Base-by-base conservation (phyloP, 805 yeast species). In the Priceomyces medius region DNA sequence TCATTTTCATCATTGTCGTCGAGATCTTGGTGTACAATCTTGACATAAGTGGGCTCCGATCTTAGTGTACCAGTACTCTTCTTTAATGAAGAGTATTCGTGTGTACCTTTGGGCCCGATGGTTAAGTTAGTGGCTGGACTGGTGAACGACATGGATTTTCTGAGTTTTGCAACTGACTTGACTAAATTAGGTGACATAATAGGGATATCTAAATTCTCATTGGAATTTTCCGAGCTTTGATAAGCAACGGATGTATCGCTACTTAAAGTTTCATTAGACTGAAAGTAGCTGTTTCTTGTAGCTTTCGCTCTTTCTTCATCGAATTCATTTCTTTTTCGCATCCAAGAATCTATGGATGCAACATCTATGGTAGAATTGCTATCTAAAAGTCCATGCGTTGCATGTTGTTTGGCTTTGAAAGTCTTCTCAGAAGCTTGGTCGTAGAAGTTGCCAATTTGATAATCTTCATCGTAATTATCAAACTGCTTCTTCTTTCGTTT, bases 331-430 rank as follows among this genome's bases (percentile, higher is more conserved):
- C 81, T 56, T 51, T 77, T 77, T 20, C 68, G 62, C 32, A 70
- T 68, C 81, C 81, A 77, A 17, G 79, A 74, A 44, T 71, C 72
- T 18, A 78, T 71, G 3, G 81, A 76, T 7, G 71, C 58, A 20
- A 63, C 73, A 38, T 75, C 82, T 23, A 70, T 48, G 0, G 74
- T 68, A 2, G 70, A 64, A 23, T 45, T 53, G 2, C 63, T 54
- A 40, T 70, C 74, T 16, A 21, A 16, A 7, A 24, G 13, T 13
- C 28, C 19, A 20, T 44, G 39, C 2, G 45, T 24, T 14, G 38
- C 37, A 17, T 38, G 39, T 9, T 32, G 26, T 18, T 21, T 23
- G 18, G 27, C 31, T 10, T 17, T 31, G n/a, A 12, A 4, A 14
- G 40, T 40, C 10, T 35, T 40, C n/a, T 34, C 40, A n/a, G 38